A percentile compares a stretch with the other conserved stretches of the same genome.
phyloP scores from a whole-genome alignment of 805 yeast genomes.

The Candida stauntonica region DNA sequence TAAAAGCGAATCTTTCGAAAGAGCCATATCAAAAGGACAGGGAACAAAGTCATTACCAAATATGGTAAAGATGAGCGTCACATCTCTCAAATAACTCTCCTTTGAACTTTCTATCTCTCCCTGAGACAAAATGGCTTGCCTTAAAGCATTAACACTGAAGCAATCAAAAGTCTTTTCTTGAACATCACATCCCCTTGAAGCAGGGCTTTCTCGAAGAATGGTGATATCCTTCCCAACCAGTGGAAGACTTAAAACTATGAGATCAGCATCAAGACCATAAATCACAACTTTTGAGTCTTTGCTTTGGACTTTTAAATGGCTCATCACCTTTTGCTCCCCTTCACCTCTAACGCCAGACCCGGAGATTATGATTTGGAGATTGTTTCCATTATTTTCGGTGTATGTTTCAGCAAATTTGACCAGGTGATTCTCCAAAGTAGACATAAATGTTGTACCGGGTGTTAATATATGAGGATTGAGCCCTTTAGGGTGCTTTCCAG shows the following conservation, averaged over 20 bases:
- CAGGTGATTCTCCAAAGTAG: constrained; percentile 69
- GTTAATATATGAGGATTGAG: constrained; percentile 68
- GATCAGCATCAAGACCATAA: constrained; percentile 92
- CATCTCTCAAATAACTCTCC: constrained; percentile 57
- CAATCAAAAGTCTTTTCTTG: constrained; percentile 59
- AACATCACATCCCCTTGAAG: constrained; percentile 53
- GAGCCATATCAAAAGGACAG: constrained; percentile 81
- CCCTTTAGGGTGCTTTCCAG: no score
- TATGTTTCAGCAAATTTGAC: constrained; percentile 45
- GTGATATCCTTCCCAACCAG: constrained; percentile 47
- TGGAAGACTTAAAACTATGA: constrained; percentile 82
- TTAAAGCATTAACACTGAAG: constrained; percentile 41
- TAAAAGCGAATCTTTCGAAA: constrained; percentile 38
- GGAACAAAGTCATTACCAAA: constrained; percentile 97
- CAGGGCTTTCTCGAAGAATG: constrained; percentile 62
- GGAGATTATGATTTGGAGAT: constrained; percentile 71
- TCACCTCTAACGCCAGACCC: constrained; percentile 95
- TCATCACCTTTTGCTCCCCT: constrained; percentile 96
- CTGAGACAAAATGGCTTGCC: constrained; percentile 37
- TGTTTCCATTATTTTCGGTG: constrained; percentile 50
- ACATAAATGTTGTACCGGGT: constrained; percentile 95
- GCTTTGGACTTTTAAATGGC: constrained; percentile 66
- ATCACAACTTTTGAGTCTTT: constrained; percentile 61
- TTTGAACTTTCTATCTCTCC: constrained; percentile 40
- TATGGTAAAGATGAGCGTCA: constrained; percentile 79